A percentile compares a stretch with the other conserved stretches of the same genome.
These are phyloP conservation scores for Leucoagaricus sp. DNA, from an alignment of 1,284 basidiomycete species.

Conservation along the genomic window DNA sequence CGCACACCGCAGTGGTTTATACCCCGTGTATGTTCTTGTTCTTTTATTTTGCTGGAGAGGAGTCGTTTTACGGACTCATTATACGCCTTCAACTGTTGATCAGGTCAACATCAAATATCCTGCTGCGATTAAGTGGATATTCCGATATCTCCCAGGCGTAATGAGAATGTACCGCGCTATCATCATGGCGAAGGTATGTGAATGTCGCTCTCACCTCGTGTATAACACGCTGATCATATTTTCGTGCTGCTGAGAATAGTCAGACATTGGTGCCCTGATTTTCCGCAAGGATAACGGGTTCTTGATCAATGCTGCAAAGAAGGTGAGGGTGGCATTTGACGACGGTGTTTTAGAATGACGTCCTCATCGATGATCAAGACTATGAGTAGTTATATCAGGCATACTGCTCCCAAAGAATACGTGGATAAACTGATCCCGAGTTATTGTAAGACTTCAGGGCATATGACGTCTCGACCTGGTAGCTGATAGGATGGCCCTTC, in stretches of 20 bases:
- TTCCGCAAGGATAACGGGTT: conserved; percentile 40
- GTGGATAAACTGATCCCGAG: conserved; percentile 45
- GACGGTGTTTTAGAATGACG: neutral
- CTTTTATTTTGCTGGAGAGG: neutral
- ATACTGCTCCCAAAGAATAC: conserved; percentile 46
- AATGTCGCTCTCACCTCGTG: neutral
- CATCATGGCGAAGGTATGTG: conserved; percentile 46
- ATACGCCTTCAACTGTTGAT: neutral
- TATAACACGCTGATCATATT: neutral
- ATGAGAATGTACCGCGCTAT: conserved; percentile 47
- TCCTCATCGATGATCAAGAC: conserved; percentile 26
- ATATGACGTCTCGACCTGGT: neutral
- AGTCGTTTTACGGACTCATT: neutral
- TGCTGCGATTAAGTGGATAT: conserved; percentile 45
- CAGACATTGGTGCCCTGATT: conserved; percentile 35
- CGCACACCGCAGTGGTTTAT: conserved; percentile 53
- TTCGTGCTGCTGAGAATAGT: conserved; percentile 23
- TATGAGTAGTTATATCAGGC: conserved; percentile 45
- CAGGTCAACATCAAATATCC: conserved; percentile 46
- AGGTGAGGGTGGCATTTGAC: conserved; percentile 24
- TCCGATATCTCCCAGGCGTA: conserved; percentile 47
- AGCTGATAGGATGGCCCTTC: neutral
- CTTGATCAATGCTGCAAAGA: conserved; percentile 28
- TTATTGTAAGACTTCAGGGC: conserved; percentile 39
- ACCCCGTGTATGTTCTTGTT: conserved; percentile 40